A percentile compares a stretch with the other conserved stretches of the same genome.
These are phyloP conservation scores for Marchantia paleacea DNA, from an alignment of 225 moss, liverwort and hornwort genomes.

Conservation along the genomic window DNA sequence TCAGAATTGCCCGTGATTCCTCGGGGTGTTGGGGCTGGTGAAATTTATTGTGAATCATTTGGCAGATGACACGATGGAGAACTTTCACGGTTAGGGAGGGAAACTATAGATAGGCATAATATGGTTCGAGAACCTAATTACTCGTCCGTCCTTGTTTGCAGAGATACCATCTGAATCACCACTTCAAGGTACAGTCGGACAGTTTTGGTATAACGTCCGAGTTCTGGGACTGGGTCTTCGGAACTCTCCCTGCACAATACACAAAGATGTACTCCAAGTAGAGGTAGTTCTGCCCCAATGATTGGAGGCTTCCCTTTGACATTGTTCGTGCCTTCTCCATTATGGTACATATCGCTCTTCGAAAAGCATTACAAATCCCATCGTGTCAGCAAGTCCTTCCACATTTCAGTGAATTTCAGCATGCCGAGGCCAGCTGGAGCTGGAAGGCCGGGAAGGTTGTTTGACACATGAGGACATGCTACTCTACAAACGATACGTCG, in stretches of 20 bases:
- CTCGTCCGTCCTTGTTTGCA: constrained; percentile 23
- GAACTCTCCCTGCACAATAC: constrained; percentile 45
- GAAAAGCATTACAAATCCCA: neutral
- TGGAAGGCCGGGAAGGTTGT: constrained; percentile 6
- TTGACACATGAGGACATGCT: neutral
- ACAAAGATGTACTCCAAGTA: constrained; percentile 1
- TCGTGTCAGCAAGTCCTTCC: constrained; percentile 15
- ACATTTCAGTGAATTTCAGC: constrained; percentile 1
- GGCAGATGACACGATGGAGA: no score
- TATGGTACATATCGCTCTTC: neutral
- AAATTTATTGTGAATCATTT: neutral
- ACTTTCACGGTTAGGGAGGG: no score
- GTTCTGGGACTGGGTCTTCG: constrained; percentile 74
- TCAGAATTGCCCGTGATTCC: neutral
- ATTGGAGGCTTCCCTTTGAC: neutral
- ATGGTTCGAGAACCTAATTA: no score
- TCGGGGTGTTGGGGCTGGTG: neutral
- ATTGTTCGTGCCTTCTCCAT: neutral
- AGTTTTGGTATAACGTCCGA: constrained; percentile 67
- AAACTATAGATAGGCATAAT: no score
- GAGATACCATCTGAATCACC: constrained; percentile 78
- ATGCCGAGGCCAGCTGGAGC: neutral
- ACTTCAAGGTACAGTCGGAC: constrained; percentile 55
- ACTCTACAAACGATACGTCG: neutral
- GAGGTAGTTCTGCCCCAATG: neutral